Conservation (phyloP, 306 rosid species). For the Betula pendula region DNA sequence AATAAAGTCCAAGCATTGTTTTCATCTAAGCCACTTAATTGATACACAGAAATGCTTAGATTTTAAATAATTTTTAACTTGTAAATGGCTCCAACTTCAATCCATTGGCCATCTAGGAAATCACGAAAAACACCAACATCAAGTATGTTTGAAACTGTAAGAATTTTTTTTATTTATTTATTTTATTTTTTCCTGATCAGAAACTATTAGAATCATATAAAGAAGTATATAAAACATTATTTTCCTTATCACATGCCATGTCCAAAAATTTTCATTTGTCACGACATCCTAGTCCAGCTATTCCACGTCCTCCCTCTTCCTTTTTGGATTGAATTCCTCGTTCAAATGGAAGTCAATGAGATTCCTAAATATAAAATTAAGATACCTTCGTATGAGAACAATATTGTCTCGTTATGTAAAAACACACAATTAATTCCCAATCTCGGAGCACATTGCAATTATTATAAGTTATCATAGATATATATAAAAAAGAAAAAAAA, state of each 20-base stretch:
- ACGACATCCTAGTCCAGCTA: not conserved
- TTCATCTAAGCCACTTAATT: not conserved
- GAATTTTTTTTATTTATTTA: not conserved
- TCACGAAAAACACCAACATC: not conserved
- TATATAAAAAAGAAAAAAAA: too few species aligned
- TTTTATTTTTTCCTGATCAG: not conserved
- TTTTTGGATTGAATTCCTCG: not conserved
- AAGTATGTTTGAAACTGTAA: not conserved
- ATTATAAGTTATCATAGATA: too few species aligned
- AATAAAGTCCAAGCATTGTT: not conserved
- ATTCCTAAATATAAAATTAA: conserved; percentile 26
- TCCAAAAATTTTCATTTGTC: conserved; percentile 2
- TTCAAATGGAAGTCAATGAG: conserved; percentile 19
- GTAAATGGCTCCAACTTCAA: too few species aligned
- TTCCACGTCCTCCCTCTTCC: not conserved
- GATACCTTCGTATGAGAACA: not conserved
- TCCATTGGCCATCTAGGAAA: not conserved
- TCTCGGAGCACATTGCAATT: conserved; percentile 12
- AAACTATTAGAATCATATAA: not conserved
- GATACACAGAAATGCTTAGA: not conserved
- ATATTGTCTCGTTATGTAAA: conserved; percentile 13
- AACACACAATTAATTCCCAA: conserved; percentile 6
- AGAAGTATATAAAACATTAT: not conserved
- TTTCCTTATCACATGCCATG: not conserved
- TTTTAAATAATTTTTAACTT: not conserved